Percentiles rank a stretch among this genome's conserved stretches.
These are phyloP conservation scores for Fomitopsis schrenkii DNA, from an alignment of 1,284 basidiomycete genomes.

Conservation along the genomic window DNA sequence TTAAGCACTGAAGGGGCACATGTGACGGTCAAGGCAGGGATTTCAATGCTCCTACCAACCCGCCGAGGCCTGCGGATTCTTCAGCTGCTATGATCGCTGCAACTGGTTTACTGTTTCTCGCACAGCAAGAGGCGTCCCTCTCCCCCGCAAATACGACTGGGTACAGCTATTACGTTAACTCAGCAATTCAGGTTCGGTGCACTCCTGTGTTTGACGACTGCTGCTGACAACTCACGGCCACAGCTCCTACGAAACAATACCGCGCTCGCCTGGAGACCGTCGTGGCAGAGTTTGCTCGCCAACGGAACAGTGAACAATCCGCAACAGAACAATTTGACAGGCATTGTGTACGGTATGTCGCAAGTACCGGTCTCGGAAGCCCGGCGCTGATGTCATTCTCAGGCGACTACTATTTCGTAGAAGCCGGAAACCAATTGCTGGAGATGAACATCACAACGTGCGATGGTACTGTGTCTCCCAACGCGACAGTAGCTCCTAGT, in stretches of 20 bases:
- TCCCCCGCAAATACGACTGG: conserved; percentile 30
- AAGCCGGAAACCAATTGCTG: conserved; percentile 30
- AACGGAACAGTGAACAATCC: conserved; percentile 66
- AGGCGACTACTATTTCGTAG: conserved; percentile 41
- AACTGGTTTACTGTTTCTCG: conserved; percentile 54
- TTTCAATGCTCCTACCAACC: conserved; percentile 56
- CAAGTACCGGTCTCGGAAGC: neutral
- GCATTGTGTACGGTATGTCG: conserved; percentile 56
- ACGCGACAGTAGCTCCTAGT: neutral
- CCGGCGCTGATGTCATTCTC: neutral
- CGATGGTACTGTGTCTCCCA: neutral
- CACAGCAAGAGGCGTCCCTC: conserved; percentile 41
- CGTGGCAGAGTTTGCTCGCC: conserved; percentile 59
- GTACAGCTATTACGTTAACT: conserved; percentile 39
- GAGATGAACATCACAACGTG: conserved; percentile 9
- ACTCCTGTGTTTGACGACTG: neutral
- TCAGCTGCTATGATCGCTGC: conserved; percentile 62
- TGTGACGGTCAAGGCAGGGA: conserved; percentile 40
- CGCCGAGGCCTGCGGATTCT: conserved; percentile 58
- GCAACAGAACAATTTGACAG: conserved; percentile 50
- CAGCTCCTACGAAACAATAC: conserved; percentile 51
- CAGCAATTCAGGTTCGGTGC: conserved; percentile 42
- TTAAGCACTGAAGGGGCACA: neutral
- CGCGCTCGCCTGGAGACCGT: conserved; percentile 48
- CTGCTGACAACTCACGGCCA: neutral